Evolutionary conservation across 1,284 basidiomycete genomes (phyloP).

Genomic region (Heterobasidion occidentale): DNA sequence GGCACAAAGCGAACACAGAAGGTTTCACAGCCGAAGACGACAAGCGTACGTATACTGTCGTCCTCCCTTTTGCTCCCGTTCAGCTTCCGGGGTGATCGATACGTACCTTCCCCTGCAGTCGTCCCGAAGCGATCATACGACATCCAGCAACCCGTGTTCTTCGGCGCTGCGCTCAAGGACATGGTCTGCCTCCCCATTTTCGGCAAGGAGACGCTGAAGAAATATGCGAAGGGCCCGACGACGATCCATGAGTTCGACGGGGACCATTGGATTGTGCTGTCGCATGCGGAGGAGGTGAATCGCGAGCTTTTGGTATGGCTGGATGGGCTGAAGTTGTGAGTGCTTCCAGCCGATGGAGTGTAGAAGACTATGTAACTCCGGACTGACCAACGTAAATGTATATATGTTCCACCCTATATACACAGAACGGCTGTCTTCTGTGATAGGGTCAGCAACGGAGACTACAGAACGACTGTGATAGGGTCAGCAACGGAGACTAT

Average conservation of each 20-base stretch:
- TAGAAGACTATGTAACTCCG: background rate
- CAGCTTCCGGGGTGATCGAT: no score
- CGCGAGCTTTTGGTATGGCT: constrained; percentile 17
- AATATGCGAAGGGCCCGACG: constrained; percentile 9
- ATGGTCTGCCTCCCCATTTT: constrained; percentile 13
- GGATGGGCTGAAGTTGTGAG: constrained; percentile 2
- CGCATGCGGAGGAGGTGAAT: constrained; percentile 18
- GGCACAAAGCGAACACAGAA: no score
- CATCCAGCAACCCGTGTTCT: constrained; percentile 16
- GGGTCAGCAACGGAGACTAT: no score
- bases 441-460: no score
- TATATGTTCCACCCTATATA: no score
- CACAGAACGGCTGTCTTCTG: no score
- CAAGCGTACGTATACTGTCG: background rate
- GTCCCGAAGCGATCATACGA: constrained; percentile 9
- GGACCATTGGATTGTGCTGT: constrained; percentile 24
- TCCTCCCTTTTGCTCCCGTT: background rate
- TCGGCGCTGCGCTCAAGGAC: constrained; percentile 16
- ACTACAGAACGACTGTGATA: no score
- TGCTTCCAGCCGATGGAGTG: background rate
- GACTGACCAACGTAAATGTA: background rate
- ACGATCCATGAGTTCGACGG: constrained; percentile 21
- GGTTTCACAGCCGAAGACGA: no score
- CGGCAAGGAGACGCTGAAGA: constrained; percentile 10
- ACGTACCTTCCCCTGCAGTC: constrained; percentile 4